A percentile compares a stretch with the other conserved stretches of the same genome.
Conservation (phyloP, 208 protist genomes). For the Endotrypanum monterogeii region DNA sequence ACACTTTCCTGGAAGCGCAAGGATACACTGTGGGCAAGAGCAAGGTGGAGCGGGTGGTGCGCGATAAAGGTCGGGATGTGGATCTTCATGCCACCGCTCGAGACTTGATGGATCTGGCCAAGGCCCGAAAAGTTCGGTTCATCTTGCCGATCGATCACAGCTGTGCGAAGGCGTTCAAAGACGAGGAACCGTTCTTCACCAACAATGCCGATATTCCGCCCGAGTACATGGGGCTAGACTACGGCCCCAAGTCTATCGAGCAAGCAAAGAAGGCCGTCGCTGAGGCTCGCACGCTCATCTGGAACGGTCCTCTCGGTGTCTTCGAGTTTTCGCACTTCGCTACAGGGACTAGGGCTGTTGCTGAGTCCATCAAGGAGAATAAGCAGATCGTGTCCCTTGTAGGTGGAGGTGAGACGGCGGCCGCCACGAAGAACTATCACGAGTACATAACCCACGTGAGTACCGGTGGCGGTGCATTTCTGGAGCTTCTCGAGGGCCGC, state of each 20-base stretch:
- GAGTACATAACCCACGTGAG: slow-evolving; percentile 96
- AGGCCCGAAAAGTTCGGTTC: slow-evolving; percentile 95
- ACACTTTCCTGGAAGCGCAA: slow-evolving; percentile 96
- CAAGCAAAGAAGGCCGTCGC: slow-evolving; percentile 73
- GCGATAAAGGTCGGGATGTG: slow-evolving; percentile 83
- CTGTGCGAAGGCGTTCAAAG: slow-evolving; percentile 93
- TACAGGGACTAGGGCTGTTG: slow-evolving; percentile 82
- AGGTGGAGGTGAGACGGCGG: slow-evolving; percentile 98
- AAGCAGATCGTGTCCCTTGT: slow-evolving; percentile 91
- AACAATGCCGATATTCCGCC: slow-evolving; percentile 77
- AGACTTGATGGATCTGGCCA: slow-evolving; percentile 83
- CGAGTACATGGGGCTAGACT: slow-evolving; percentile 96
- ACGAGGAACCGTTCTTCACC: slow-evolving; percentile 79
- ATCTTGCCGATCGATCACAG: slow-evolving; percentile 98
- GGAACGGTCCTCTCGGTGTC: slow-evolving; percentile 98
- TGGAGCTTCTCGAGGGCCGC: slow-evolving; percentile 99
- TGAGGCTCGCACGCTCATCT: slow-evolving; percentile 93
- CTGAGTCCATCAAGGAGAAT: slow-evolving; percentile 74
- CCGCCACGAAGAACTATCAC: slow-evolving; percentile 86
- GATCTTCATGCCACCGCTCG: slow-evolving; percentile 77
- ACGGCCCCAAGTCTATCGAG: slow-evolving; percentile 93
- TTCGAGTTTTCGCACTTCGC: slow-evolving; percentile 98
- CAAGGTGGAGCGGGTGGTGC: slow-evolving; percentile 93
- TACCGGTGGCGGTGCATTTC: slow-evolving; percentile 99
- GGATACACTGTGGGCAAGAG: slow-evolving; percentile 93